Evolutionary conservation across 2,329 filamentous ascomycete genomes (phyloP), one percentile per base, ranked within the genome.

Genomic region (Xylaria sp.): DNA sequence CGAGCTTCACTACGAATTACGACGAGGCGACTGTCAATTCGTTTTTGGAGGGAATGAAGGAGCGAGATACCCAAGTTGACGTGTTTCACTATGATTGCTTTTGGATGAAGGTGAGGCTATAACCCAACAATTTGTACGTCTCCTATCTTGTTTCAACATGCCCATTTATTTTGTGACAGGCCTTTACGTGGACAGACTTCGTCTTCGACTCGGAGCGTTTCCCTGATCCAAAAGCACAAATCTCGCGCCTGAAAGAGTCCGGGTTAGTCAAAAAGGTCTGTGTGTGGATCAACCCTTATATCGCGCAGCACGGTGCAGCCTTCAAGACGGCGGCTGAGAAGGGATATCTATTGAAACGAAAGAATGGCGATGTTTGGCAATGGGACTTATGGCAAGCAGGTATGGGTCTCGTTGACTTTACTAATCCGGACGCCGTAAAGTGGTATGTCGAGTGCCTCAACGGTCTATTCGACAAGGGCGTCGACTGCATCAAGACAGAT

Each of bases 61-160:
- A 86, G 57, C 85, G 89, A 1, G 85, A 87, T 53, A 90, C 90
- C 18, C 88, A 89, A 0, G 84, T 93, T 1, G 87, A 90, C 43
- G 90, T 92, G 3, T 93, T 93, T 78, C 91, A 93, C 77, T 93
- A 91, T 71, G 91, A 93, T 76, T 91, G 89, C 78, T 93, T 92
- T 83, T 93, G 90, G 90, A 89, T 93, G 84, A 89, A 89, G 65
- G 74, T 75, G 55, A 72, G 70, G 43, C 13, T 10, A 1, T 2
- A 10, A 4, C 36, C 18, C n/a, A 5, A 13, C 36, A 23, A 4
- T 13, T 32, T 28, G 2, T n/a, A 46, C 28, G 10, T 39, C 32
- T 13, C 12, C 12, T 48, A 10, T 20, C 23, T 43, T 12, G 6
- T n/a, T 13, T 9, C 3, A 25, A 18, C 30, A 43, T 20, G 20